Evolutionary conservation across 2,329 filamentous ascomycete species (phyloP).

Genomic region (Sphaerulina musiva): DNA sequence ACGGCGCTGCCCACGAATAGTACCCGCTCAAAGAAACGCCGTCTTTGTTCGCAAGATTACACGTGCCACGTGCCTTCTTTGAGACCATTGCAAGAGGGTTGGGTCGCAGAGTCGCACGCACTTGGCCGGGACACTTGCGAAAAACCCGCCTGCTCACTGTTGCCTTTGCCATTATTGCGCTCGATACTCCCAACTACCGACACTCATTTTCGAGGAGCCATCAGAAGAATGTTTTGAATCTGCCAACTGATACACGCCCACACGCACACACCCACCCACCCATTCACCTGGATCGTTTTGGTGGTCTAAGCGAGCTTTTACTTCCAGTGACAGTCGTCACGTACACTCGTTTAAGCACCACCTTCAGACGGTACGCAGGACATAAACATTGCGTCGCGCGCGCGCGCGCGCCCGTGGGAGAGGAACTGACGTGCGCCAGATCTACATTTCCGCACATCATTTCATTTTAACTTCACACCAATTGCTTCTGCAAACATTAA

Average conservation of each 20-base stretch:
- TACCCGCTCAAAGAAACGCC: constrained; percentile 14
- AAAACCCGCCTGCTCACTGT: neutral
- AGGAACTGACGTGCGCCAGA: constrained; percentile 9
- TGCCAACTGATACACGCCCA: neutral
- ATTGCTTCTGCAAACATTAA: constrained; percentile 20
- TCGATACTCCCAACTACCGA: constrained; percentile 27
- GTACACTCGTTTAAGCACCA: constrained; percentile 45
- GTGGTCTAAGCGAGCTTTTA: constrained; percentile 21
- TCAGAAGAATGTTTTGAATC: constrained; percentile 24
- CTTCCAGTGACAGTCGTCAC: constrained; percentile 39
- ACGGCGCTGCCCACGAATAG: constrained; percentile 13
- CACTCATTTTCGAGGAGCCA: constrained; percentile 25
- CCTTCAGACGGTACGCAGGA: constrained; percentile 32
- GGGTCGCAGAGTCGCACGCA: constrained; percentile 2
- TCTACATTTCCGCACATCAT: constrained; percentile 5
- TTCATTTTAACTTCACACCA: constrained; percentile 11
- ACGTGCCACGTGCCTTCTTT: constrained; percentile 15
- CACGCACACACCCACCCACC: neutral
- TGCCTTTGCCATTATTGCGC: constrained; percentile 6
- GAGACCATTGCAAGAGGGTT: constrained; percentile 1
- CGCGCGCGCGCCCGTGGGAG: constrained; percentile 3
- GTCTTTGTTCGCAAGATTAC: constrained; percentile 18
- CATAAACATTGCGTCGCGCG: neutral
- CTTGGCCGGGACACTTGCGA: constrained; percentile 1
- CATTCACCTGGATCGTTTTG: constrained; percentile 16